Evolutionary conservation across 768 basidiomycete genomes (phyloP).

Genomic region (Steccherinum ochraceum): DNA sequence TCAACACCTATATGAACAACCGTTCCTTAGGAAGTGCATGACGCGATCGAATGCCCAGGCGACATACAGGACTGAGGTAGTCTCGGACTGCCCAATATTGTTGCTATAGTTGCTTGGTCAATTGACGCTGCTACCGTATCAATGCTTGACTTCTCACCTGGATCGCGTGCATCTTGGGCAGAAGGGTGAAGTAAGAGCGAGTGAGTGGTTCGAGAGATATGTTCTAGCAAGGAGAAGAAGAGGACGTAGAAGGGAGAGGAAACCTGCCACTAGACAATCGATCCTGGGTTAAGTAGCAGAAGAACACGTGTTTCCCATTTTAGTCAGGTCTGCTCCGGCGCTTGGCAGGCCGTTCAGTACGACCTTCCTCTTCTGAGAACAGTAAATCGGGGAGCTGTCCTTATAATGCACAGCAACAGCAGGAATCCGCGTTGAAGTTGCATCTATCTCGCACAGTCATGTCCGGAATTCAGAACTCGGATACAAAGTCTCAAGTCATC

Average conservation of each 20-base stretch:
- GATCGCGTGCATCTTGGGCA: conserved; percentile 11
- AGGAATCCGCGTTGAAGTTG: no score
- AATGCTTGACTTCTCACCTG: not conserved
- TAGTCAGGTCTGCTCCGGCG: not conserved
- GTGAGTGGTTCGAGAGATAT: no score
- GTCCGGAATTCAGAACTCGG: no score
- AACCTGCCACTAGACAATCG: not conserved
- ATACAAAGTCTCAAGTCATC: conserved; percentile 51
- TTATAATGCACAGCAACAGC: no score
- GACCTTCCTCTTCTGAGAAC: not conserved
- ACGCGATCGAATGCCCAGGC: conserved; percentile 4
- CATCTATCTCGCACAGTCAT: no score
- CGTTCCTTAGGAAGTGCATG: not conserved
- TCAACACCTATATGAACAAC: conserved; percentile 62
- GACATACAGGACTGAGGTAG: conserved; percentile 82
- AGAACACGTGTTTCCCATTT: not conserved
- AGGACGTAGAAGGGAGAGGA: not conserved
- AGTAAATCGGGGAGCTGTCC: no score
- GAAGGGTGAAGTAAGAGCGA: not conserved
- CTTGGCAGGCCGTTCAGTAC: not conserved
- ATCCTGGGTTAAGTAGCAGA: not conserved
- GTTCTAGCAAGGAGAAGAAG: not conserved
- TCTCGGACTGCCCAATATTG: conserved; percentile 93
- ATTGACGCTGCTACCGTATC: conserved; percentile 1
- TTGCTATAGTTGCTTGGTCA: conserved; percentile 44